These are phyloP conservation scores for Vaccinium vitisidaea DNA, from an alignment of 148 eudicot species.

Conservation along the genomic window DNA sequence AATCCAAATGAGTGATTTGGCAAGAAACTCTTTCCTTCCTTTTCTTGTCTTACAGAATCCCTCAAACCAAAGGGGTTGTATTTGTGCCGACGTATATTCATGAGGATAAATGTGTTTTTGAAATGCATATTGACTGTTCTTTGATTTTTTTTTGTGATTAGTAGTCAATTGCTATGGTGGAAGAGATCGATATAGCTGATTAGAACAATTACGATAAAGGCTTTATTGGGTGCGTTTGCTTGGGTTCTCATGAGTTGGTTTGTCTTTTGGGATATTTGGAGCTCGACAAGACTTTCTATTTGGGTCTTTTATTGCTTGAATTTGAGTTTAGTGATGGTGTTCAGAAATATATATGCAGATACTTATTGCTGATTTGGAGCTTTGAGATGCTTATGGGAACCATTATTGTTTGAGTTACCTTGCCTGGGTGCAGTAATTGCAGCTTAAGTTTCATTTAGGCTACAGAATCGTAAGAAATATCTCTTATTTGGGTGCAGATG, in stretches of 20 bases:
- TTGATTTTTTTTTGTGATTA: background rate
- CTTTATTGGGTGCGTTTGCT: background rate
- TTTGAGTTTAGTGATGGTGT: too few species aligned
- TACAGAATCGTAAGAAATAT: background rate
- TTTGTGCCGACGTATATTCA: background rate
- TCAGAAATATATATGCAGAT: background rate
- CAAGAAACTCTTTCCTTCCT: too few species aligned
- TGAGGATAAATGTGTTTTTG: background rate
- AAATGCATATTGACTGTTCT: background rate
- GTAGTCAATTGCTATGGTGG: background rate
- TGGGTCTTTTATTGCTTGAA: background rate
- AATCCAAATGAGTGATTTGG: too few species aligned
- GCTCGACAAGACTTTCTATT: background rate
- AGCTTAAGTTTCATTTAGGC: background rate
- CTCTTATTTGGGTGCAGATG: background rate
- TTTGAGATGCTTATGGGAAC: background rate
- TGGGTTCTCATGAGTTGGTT: background rate
- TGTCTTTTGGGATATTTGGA: too few species aligned
- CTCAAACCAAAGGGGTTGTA: too few species aligned
- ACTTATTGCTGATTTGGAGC: background rate
- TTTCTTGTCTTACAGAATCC: too few species aligned
- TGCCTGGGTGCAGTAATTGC: background rate
- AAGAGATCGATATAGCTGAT: background rate
- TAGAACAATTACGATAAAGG: background rate
- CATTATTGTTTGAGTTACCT: constrained; percentile 3